Percentiles rank a stretch among this genome's conserved stretches.
Conservation (phyloP, 1,284 basidiomycete genomes). For the Inonotus obliquus region DNA sequence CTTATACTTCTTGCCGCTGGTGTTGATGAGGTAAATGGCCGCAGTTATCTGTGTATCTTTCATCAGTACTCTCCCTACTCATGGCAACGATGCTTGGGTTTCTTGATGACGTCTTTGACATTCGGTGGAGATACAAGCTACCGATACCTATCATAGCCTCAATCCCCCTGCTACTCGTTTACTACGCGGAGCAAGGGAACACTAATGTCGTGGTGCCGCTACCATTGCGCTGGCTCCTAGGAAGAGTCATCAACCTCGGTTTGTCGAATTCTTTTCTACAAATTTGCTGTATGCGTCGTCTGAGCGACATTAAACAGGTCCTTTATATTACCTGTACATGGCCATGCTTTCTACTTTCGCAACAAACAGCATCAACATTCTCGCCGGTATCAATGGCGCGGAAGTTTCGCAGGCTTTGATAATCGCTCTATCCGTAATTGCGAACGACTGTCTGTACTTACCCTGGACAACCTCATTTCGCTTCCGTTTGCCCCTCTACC, state of each 20-base stretch:
- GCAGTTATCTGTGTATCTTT: conserved; percentile 90
- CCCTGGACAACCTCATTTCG: conserved; percentile 63
- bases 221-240: conserved; percentile 67
- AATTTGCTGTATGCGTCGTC: neutral
- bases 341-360: conserved; percentile 93
- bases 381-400: conserved; percentile 96
- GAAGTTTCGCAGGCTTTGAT: conserved; percentile 93
- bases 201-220: conserved; percentile 94
- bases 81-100: conserved; percentile 95
- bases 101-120: conserved; percentile 97
- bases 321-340: conserved; percentile 97
- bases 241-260: conserved; percentile 87
- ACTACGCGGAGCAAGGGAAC: conserved; percentile 90
- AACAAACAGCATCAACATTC: conserved; percentile 98
- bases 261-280: conserved; percentile 25
- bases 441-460: conserved; percentile 92
- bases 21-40: neutral
- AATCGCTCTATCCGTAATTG: conserved; percentile 84
- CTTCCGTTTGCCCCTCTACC: conserved; percentile 63
- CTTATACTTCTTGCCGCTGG: neutral
- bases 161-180: conserved; percentile 93
- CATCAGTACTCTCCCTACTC: conserved; percentile 85
- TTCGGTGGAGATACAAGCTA: conserved; percentile 97
- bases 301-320: conserved; percentile 46
- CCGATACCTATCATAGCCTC: conserved; percentile 96